A percentile compares a stretch with the other conserved stretches of the same genome.
Conservation (phyloP, 2,329 filamentous ascomycete genomes). For the Xylariaceae sp. region DNA sequence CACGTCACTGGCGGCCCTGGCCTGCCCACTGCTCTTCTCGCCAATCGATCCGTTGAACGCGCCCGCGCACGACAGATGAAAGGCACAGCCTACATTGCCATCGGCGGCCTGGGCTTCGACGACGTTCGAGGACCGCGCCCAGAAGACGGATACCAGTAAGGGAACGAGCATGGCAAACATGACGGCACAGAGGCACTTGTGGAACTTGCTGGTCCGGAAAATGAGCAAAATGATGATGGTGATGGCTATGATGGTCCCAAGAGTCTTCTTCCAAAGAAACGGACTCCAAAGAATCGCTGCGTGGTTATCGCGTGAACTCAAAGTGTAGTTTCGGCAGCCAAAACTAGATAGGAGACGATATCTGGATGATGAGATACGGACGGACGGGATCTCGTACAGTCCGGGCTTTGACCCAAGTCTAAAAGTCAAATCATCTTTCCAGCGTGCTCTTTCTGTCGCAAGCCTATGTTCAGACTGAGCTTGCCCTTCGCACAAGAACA, state of each 20-base stretch:
- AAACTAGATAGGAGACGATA: conserved; percentile 3
- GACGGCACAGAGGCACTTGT: conserved; percentile 18
- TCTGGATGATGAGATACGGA: not conserved
- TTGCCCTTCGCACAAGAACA: not conserved
- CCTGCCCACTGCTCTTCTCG: conserved; percentile 58
- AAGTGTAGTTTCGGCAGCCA: conserved; percentile 1
- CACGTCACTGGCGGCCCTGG: conserved; percentile 48
- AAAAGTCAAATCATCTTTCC: not conserved
- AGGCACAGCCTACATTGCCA: conserved; percentile 45
- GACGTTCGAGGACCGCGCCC: conserved; percentile 17
- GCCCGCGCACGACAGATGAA: conserved; percentile 47
- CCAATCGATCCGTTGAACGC: conserved; percentile 49
- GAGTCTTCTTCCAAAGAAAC: conserved; percentile 12
- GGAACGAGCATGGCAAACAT: conserved; percentile 24
- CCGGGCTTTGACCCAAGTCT: not conserved
- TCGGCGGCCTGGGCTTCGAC: conserved; percentile 33
- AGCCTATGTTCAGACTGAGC: not conserved
- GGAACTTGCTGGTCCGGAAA: conserved; percentile 4
- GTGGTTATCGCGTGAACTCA: not conserved
- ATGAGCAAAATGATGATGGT: conserved; percentile 13
- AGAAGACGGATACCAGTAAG: conserved; percentile 15
- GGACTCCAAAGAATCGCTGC: conserved; percentile 3
- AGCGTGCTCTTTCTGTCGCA: conserved; percentile 3
- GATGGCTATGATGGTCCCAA: not conserved
- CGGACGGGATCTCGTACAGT: not conserved